These are phyloP conservation scores for Plectranthus barbatus DNA, from an alignment of 257 asterid genomes.

Conservation along the genomic window DNA sequence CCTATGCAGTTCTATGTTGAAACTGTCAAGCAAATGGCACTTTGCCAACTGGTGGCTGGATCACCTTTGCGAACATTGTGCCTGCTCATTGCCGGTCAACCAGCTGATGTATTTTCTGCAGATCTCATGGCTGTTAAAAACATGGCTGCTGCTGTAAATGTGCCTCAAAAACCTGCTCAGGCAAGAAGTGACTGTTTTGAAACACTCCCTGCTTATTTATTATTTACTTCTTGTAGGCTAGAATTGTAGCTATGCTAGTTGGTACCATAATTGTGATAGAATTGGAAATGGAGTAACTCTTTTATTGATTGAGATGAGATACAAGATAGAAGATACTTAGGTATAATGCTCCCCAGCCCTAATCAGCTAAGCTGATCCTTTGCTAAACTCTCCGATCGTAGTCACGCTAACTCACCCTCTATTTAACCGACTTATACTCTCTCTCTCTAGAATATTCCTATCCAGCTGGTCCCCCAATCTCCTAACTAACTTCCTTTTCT, in stretches of 20 bases:
- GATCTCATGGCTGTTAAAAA: slow-evolving; percentile 35
- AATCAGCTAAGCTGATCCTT: too few relatives aligned
- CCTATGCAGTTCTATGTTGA: slow-evolving; percentile 76
- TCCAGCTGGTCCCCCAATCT: too few relatives aligned
- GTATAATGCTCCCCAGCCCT: too few relatives aligned
- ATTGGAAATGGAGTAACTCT: too few relatives aligned
- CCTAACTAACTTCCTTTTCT: too few relatives aligned
- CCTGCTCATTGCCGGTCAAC: slow-evolving; percentile 88
- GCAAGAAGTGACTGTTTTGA: slow-evolving; percentile 32
- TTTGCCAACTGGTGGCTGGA: slow-evolving; percentile 73
- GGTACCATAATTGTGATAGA: too few relatives aligned
- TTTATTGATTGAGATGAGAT: too few relatives aligned
- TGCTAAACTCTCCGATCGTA: too few relatives aligned
- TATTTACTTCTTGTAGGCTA: not conserved
- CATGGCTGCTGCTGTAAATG: slow-evolving; percentile 39
- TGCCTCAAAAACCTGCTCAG: slow-evolving; percentile 65
- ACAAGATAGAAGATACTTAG: too few relatives aligned
- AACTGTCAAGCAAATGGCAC: slow-evolving; percentile 93
- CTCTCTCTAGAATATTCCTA: too few relatives aligned
- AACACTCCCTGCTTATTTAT: not conserved
- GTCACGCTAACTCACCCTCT: too few relatives aligned
- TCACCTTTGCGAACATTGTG: slow-evolving; percentile 95
- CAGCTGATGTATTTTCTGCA: slow-evolving; percentile 76
- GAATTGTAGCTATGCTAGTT: slow-evolving; percentile 21
- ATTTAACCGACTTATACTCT: too few relatives aligned